Evolutionary conservation across 2,329 filamentous ascomycete genomes (phyloP), one percentile per base, ranked within the genome.

Genomic region (Graphiopsis chlorocephala): DNA sequence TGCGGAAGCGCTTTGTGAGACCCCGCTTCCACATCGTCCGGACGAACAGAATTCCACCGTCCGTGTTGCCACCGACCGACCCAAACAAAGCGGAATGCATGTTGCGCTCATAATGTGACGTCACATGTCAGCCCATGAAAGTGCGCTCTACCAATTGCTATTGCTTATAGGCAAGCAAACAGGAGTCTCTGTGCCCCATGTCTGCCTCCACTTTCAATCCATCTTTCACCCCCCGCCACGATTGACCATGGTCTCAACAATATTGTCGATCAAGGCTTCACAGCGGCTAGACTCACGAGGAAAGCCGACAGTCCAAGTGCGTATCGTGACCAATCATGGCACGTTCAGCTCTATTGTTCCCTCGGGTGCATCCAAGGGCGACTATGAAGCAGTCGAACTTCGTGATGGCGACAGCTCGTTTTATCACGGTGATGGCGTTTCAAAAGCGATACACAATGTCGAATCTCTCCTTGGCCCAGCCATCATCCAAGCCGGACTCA

Each of bases 371-470:
- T 67, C 64, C 73, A 73, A 74, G 92, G 91, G 92, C 76, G 90
- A 93, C 81, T 91, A 96, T 81, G 92, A 96, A 84, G 92, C 92
- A 78, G 90, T 90, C 79, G 92, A 96, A 84, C 90, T 96, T 79
- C 91, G 92, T 79, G 92, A 96, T 78, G 91, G 90, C 76, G 92
- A 96, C 84, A 93, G 93, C 86, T 78, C 84, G 12, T 59, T 31
- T 23, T 70, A 64, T 65, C 64, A 69, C 23, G 68, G 63, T 20
- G 61, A 66, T 80, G 80, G 80, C 79, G 92, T 96, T 73, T 83
- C 86, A 78, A 92, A 93, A 83, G 92, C 92, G 70, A 91, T 95
- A 72, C 83, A 88, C 78, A 95, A 96, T 79, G 92, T 96, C 81
- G 95, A 95, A 84, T 84, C 85, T 67, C 79, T 86, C 80, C 93